Evolutionary conservation across 345 rosid genomes (phyloP), one percentile per base, ranked within the genome.

Genomic region (Toxicodendron radicans): DNA sequence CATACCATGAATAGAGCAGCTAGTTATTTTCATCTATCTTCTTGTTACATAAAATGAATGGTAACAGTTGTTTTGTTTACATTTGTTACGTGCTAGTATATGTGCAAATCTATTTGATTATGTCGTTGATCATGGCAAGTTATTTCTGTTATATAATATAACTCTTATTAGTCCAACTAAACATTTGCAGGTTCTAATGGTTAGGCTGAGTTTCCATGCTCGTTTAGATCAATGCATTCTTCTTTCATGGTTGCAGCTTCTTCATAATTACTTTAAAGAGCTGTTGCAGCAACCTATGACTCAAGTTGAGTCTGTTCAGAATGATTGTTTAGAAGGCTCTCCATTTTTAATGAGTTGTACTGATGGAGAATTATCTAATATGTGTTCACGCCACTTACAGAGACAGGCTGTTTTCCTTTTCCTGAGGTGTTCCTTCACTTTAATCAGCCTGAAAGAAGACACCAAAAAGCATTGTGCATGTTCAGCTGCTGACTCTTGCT

Each of bases 211-310:
- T 83, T 80, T 79, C 74, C 84, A 76, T 78, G 79, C 78, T 62
- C 66, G 76, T 56, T 60, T 83, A 43, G 82, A 82, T 65, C 58
- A 76, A 80, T 60, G 83, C 48, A 74, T 79, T 63, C 81, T 80
- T 59, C 59, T 69, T 76, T 85, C 88, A 58, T 92, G 97, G 97
- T 78, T 92, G 91, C 88, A 87, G 76, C 87, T 84, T 85, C 81
- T 95, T 74, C 89, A 84, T 66, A 69, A 60, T 45, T 84, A 87
- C 80, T 91, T 85, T 82, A 81, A 87, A 71, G 94, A 86, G 24
- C 75, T 84, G 73, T 79, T 91, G 73, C 75, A 73, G 57, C 83
- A 78, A 58, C 75, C 83, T 70, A 77, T 89, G 58, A 68, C 67
- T 54, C 64, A 73, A 70, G 13, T 58, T 3, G 75, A 67, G 35